Evolutionary conservation across 345 rosid genomes (phyloP), one percentile per base, ranked within the genome.

Genomic region (Heritiera littoralis): DNA sequence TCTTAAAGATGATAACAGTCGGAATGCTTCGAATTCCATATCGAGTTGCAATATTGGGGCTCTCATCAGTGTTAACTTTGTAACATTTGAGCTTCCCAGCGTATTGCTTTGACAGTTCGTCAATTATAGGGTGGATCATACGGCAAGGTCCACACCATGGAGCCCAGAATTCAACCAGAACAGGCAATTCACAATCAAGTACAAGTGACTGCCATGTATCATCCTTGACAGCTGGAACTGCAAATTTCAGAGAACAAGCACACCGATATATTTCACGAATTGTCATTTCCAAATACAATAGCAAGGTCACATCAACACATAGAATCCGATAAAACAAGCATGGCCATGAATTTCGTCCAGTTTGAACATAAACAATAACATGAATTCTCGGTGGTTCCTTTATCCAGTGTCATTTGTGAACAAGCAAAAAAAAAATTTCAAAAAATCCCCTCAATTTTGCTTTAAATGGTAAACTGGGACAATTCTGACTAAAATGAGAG

Each of bases 81-180:
- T 79, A 92, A 85, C 89, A 90, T 80, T 90, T 90, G 76, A 92
- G 86, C 86, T 89, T 92, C 69, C 94, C 97, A 0, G 87, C 82
- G 75, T 88, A 90, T 9, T 92, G 88, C 38, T 75, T 83, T 5
- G 97, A 80, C 6, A 92, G 82, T 63, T 92, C 93, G 66, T 84
- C 89, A 23, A 92, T 84, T 11, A 86, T 52, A 2, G 94, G 97
- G 81, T 83, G 89, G 51, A 92, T 89, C 89, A 92, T 84, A 65
- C 91, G 87, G 86, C 97, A 92, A 2, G 97, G 97, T 9, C 97
- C 97, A 49, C 97, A 92, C 94, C 97, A 92, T 0, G 97, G 94
- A 20, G 94, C 97, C 94, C 93, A 90, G 72, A 92, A 88, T 23
- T 90, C 94, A 46, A 92, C 92, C 59, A 92, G 32, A 8, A 92